Percentiles rank a stretch among this genome's conserved stretches.
phyloP scores from a whole-genome alignment of 2,329 filamentous ascomycete genomes.

The Alternaria consortialis region DNA sequence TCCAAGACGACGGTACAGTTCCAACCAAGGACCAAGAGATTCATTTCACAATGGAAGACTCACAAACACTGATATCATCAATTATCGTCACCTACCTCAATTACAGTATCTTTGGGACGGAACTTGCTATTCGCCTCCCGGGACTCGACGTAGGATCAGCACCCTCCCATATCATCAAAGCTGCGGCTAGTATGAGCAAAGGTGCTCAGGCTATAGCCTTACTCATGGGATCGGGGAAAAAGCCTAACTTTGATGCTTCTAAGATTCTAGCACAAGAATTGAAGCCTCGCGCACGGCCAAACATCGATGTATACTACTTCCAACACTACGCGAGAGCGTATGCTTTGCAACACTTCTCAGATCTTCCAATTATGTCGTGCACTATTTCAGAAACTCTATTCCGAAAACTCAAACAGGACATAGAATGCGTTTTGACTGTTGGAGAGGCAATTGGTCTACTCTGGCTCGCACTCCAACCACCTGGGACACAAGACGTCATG shows the following conservation, averaged over 20 bases:
- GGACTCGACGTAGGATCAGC: not conserved
- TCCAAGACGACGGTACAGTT: conserved; percentile 2
- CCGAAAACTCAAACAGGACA: not conserved
- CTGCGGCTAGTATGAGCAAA: not conserved
- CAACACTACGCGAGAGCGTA: not conserved
- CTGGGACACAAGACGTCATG: not conserved
- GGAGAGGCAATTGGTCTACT: not conserved
- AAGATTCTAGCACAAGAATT: not conserved
- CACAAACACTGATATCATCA: conserved; percentile 23
- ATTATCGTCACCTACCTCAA: conserved; percentile 31
- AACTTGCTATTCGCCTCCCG: conserved; percentile 14
- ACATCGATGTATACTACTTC: not conserved
- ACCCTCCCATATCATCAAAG: not conserved
- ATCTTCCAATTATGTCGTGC: not conserved
- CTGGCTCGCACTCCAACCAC: not conserved
- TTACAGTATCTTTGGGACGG: conserved; percentile 28
- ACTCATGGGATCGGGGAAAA: not conserved
- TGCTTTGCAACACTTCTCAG: not conserved
- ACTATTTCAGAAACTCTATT: not conserved
- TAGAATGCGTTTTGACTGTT: not conserved
- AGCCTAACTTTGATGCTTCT: not conserved
- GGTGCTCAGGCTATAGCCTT: not conserved
- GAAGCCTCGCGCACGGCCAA: not conserved
- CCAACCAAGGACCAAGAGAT: not conserved
- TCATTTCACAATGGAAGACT: not conserved